These are phyloP conservation scores for Gryganskiella cystojenkinii DNA, from an alignment of 192 early-diverging fungal genomes.

Conservation along the genomic window DNA sequence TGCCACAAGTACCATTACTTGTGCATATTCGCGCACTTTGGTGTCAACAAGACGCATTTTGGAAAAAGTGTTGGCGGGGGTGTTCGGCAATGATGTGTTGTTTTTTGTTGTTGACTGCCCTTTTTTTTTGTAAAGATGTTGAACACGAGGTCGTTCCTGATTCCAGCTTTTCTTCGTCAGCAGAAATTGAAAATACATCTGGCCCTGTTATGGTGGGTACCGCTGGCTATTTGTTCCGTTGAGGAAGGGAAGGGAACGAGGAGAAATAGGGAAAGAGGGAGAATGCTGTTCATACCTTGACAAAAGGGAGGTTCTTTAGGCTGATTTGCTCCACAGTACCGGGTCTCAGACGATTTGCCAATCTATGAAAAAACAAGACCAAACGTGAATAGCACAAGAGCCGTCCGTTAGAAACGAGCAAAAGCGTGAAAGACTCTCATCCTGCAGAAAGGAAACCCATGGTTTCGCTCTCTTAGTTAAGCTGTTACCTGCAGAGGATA, in stretches of 20 bases:
- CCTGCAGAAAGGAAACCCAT: no score
- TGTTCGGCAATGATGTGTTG: constrained; percentile 7
- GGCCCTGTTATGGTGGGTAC: no score
- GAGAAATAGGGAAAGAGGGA: neutral
- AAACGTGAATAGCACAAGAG: constrained; percentile 15
- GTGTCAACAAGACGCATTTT: neutral
- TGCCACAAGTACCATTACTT: no score
- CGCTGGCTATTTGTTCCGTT: no score
- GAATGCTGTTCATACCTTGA: constrained; percentile 59
- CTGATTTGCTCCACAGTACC: constrained; percentile 79
- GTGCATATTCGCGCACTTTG: no score
- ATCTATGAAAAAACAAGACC: constrained; percentile 34
- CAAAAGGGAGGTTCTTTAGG: constrained; percentile 76
- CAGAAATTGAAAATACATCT: no score
- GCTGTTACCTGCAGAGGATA: constrained; percentile 74
- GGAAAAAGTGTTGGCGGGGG: neutral
- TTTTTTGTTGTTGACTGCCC: neutral
- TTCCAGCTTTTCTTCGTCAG: constrained; percentile 6
- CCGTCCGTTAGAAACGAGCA: neutral
- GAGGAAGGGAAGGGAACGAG: no score
- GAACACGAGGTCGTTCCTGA: constrained; percentile 1
- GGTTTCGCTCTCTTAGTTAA: no score
- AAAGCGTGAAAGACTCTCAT: neutral
- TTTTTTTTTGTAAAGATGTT: no score
- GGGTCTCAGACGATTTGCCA: constrained; percentile 83